Base-by-base conservation (phyloP, 352 stramenopile genomes). In the Phytophthora aleatoria region DNA sequence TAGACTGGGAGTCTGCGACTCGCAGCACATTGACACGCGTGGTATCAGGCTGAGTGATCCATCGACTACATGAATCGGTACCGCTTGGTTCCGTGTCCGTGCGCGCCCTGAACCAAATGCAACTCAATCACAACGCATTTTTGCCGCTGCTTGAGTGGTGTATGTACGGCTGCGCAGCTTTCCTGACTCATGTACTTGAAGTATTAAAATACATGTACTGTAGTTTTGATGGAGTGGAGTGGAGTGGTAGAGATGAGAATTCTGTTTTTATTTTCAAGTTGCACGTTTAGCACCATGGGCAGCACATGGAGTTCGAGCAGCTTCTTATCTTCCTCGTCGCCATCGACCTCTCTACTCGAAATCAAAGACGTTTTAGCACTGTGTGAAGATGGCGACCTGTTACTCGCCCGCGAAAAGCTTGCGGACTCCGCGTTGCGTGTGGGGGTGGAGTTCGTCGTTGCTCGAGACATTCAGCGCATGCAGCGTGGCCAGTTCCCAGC, bases 301-400 rank as follows among this genome's bases (percentile, higher is more conserved):
- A 66, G n/a, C 36, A 58, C 58, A 3, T 67, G 64, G 64, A 71
- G 61, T 15, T 61, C 35, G 10, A 52, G 13, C 39, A 38, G 45
- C 31, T 54, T 56, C 43, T 42, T 51, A 1, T 41, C 12, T 41
- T 52, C 50, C 2, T 45, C 50, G 4, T 33, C 51, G 24, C 38
- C 59, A 35, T 38, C 48, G 7, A 48, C 57, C 10, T 31, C 43
- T 7, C 53, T 64, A 28, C 30, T 71, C 30, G 24, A 57, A 36
- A 57, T 72, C 56, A 71, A 74, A 55, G 67, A 85, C 15, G 75
- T 75, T 35, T 53, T 87, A 41, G 77, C 76, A 24, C 58, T 87
- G 27, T 81, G 78, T 62, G 78, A 90, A 50, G 72, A 75, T 51
- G 78, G 81, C 15, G 81, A 90, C 38, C 27, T 90, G 53, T 61